These are phyloP conservation scores for Leishmania guyanensis DNA, from an alignment of 208 protist genomes.

Conservation along the genomic window DNA sequence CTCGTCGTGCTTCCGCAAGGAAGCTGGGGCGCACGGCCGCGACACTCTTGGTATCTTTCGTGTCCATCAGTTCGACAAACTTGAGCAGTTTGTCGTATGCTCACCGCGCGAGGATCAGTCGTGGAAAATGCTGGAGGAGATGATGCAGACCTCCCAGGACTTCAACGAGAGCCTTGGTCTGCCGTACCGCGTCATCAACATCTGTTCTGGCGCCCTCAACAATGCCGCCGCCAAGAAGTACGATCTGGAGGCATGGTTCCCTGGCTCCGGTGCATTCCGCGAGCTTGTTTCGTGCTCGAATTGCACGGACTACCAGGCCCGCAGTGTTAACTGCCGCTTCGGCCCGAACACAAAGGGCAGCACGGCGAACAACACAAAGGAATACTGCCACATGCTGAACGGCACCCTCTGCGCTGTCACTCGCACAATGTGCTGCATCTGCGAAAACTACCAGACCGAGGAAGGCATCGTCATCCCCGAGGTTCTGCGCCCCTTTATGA, in stretches of 20 bases:
- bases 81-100: constrained; percentile 96
- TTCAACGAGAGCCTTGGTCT: constrained; percentile 95
- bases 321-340: constrained; percentile 91
- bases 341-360: constrained; percentile 82
- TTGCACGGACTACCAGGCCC: constrained; percentile 99
- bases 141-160: constrained; percentile 93
- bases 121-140: constrained; percentile 89
- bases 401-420: constrained; percentile 97
- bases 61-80: constrained; percentile 98
- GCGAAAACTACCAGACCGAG: constrained; percentile 99
- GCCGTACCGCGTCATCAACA: constrained; percentile 95
- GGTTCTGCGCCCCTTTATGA: constrained; percentile 92
- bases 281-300: constrained; percentile 99
- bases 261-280: constrained; percentile 94
- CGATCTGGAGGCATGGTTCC: constrained; percentile 99
- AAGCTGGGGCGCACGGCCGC: constrained; percentile 96
- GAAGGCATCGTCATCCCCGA: constrained; percentile 94
- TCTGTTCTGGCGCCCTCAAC: constrained; percentile 98
- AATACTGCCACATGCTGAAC: constrained; percentile 99
- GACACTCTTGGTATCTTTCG: constrained; percentile 96
- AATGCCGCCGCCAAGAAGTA: constrained; percentile 99
- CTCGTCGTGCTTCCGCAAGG: constrained; percentile 99
- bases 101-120: constrained; percentile 90
- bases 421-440: constrained; percentile 99
- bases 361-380: constrained; percentile 83